Evolutionary conservation across 768 basidiomycete species (phyloP).

Genomic region (Kwoniella shandongensis): DNA sequence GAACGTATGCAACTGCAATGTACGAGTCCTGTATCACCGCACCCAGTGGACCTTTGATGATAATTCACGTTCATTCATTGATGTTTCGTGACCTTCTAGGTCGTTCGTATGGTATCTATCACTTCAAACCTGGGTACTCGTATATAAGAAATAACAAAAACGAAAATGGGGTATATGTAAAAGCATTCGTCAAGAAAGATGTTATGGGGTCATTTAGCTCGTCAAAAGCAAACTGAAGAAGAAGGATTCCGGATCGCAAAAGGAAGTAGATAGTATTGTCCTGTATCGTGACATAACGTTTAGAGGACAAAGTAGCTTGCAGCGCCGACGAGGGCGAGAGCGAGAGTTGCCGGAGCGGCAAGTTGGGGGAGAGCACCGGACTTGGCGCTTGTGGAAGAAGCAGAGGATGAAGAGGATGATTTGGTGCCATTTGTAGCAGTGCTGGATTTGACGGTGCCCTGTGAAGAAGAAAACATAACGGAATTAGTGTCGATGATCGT

Average conservation of each 20-base stretch:
- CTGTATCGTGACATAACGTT: too few species aligned
- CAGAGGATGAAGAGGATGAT: slow-evolving; percentile 5
- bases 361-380: slow-evolving; percentile 11
- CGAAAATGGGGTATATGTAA: neutral
- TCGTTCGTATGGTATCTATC: too few species aligned
- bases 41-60: too few species aligned
- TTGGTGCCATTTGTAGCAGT: neutral
- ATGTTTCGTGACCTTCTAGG: too few species aligned
- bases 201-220: neutral
- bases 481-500: neutral
- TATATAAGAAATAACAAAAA: neutral
- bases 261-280: neutral
- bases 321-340: neutral
- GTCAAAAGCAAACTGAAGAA: neutral
- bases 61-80: too few species aligned
- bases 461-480: neutral
- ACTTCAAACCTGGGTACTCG: neutral
- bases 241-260: too few species aligned
- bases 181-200: neutral
- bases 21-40: too few species aligned
- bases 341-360: slow-evolving; percentile 1
- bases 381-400: neutral
- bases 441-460: neutral
- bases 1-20: too few species aligned
- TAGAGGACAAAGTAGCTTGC: slow-evolving; percentile 6